These are phyloP conservation scores for Penicillium coffeae DNA, from an alignment of 495 filamentous ascomycete genomes.

Conservation along the genomic window DNA sequence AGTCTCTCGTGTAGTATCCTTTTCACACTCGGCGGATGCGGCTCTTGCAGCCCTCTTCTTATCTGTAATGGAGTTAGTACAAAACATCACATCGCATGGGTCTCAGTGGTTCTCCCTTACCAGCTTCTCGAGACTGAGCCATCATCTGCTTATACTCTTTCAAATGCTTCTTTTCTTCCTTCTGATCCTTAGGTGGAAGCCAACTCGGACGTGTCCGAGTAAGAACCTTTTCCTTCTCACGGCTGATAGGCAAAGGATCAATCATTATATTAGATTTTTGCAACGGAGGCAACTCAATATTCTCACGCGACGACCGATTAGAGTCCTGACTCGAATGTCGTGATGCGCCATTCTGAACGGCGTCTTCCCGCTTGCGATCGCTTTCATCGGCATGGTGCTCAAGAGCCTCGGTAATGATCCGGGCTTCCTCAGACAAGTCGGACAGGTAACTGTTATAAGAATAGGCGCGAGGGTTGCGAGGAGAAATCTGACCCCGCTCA, in stretches of 20 bases:
- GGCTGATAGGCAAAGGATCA: constrained; percentile 90
- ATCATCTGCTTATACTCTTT: constrained; percentile 95
- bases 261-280: constrained; percentile 91
- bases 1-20: constrained; percentile 61
- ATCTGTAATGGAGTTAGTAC: constrained; percentile 28
- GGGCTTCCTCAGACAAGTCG: constrained; percentile 81
- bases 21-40: constrained; percentile 51
- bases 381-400: constrained; percentile 76
- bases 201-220: constrained; percentile 89
- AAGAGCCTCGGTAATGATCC: constrained; percentile 81
- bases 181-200: constrained; percentile 90
- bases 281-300: constrained; percentile 71
- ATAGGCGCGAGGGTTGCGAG: constrained; percentile 62
- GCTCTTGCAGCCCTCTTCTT: constrained; percentile 47
- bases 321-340: constrained; percentile 46
- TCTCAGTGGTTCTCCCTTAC: no score
- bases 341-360: constrained; percentile 45
- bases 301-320: constrained; percentile 53
- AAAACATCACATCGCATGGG: no score
- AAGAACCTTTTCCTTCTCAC: constrained; percentile 92
- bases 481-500: constrained; percentile 44
- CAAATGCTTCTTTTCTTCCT: constrained; percentile 86
- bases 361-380: constrained; percentile 47
- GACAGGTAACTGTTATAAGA: constrained; percentile 81
- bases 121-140: constrained; percentile 69